A percentile compares a stretch with the other conserved stretches of the same genome.
Evolutionary conservation across 2,329 filamentous ascomycete genomes (phyloP).

Genomic region (Verticillium nubilum): DNA sequence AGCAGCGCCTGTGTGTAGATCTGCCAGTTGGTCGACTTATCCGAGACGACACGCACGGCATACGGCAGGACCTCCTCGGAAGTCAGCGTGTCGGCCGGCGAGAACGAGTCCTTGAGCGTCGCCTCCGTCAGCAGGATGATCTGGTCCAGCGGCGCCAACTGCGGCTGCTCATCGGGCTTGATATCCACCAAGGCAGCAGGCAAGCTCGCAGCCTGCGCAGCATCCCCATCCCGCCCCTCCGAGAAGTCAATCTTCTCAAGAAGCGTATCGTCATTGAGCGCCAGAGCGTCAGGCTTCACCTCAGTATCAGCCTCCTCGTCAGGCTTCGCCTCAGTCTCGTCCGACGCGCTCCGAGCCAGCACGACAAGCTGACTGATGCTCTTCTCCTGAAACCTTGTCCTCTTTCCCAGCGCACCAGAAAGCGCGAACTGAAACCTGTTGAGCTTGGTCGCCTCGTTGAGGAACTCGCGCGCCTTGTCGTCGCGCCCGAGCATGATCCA

Average conservation of each 20-base stretch:
- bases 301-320: constrained; percentile 16
- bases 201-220: constrained; percentile 38
- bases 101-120: constrained; percentile 82
- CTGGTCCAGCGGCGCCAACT: constrained; percentile 77
- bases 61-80: constrained; percentile 93
- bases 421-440: constrained; percentile 76
- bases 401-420: constrained; percentile 81
- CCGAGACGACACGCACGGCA: constrained; percentile 78
- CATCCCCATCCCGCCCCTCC: constrained; percentile 36
- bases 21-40: constrained; percentile 94
- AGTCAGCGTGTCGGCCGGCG: constrained; percentile 77
- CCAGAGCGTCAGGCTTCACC: constrained; percentile 59
- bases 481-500: constrained; percentile 82
- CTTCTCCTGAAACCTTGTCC: constrained; percentile 74
- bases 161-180: constrained; percentile 74
- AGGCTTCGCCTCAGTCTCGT: constrained; percentile 8
- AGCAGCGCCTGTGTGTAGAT: constrained; percentile 92
- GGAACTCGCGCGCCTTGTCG: constrained; percentile 63
- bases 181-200: constrained; percentile 58
- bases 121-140: constrained; percentile 84
- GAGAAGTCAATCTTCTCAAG: constrained; percentile 76
- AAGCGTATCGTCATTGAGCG: constrained; percentile 88
- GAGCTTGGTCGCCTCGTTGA: constrained; percentile 60
- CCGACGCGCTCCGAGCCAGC: constrained; percentile 65
- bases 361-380: constrained; percentile 87